Evolutionary conservation across 805 yeast species (phyloP), one percentile per base, ranked within the genome.

Genomic region (Pichia pseudocactophila): DNA sequence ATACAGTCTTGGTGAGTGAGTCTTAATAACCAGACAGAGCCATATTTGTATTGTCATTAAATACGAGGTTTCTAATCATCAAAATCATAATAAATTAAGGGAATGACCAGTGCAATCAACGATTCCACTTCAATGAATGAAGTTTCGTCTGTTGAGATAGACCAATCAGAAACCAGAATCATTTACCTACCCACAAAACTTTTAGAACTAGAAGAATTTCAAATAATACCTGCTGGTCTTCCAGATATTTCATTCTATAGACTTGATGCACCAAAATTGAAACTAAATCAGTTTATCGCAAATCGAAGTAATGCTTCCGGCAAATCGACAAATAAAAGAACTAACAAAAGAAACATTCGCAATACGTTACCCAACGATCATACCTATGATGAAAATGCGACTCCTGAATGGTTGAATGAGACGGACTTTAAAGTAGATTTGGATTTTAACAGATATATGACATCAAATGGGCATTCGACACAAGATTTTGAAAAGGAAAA

Each of bases 401-500:
- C 38, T 11, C 64, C 64, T 1, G 62, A 53, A 39, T 60, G 64
- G 64, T 46, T 54, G 30, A 55, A 51, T 16, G 64, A 59, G 33
- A 54, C 60, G 2, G 61, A 60, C 40, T 60, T 60, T 46, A 55
- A 57, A 34, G 54, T 54, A 10, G 64, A 59, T 35, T 35, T 47
- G n/a, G 57, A 52, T 44, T 55, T 59, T 32, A 49, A 56, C 7
- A 40, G 50, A 5, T 59, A 58, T 45, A 41, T 46, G 31, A 30
- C 44, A 3, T 51, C 50, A 16, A 61, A 61, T 2, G 19, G 46
- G 3, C 59, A 54, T 42, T 52, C 61, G 10, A 48, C 50, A 34
- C 56, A 57, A 41, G 64, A 59, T 22, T 51, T 59, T 22, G 64
- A 59, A 40, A 44, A 50, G 26, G 64, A 59, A 27, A 59, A 57